Base-by-base conservation (phyloP, 805 yeast species). In the Grigorovia yakushimaensis region DNA sequence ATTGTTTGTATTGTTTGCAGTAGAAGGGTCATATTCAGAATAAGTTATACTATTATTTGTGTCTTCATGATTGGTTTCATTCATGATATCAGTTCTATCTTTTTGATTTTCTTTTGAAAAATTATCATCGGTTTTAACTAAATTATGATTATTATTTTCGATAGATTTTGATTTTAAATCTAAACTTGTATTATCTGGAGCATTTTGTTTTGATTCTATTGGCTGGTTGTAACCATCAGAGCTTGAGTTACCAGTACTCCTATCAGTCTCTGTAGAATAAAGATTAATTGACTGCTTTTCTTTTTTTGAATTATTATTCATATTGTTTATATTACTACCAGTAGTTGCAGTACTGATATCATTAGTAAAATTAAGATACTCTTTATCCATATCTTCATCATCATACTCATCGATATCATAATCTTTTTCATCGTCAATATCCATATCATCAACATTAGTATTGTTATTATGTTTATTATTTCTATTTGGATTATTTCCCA, bases 201-300 rank as follows among this genome's bases (percentile, higher is more conserved):
- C 18, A 18, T 36, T 27, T 45, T 39, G 43, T 36, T 49, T 47
- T 38, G 38, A 41, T 42, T 48, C 46, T 18, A 42, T 41, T 22
- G 50, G 54, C 41, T 50, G 53, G 39, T 44, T 51, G 45, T 48
- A 46, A 21, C 33, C 44, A 42, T 50, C 47, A 6, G 44, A 41
- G 38, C 45, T 42, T 19, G 60, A 51, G 17, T 54, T 55, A 13
- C 61, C 64, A 1, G 64, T 58, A 45, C 62, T 59, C 36, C 58
- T 54, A 44, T 58, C 63, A 8, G 60, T 55, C 35, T 61, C 64
- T 36, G 59, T 53, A 48, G n/a, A n/a, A n/a, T 59, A 58, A 22
- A 55, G 56, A 21, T 53, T 49, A 2, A 57, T 49, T 9, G 51
- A 46, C 41, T 54, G 58, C 39, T 58, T 60, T 30, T 58, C 60